Evolutionary conservation across 1,284 basidiomycete species (phyloP), one percentile per base, ranked within the genome.

Genomic region (Microbotryum scabiosae): DNA sequence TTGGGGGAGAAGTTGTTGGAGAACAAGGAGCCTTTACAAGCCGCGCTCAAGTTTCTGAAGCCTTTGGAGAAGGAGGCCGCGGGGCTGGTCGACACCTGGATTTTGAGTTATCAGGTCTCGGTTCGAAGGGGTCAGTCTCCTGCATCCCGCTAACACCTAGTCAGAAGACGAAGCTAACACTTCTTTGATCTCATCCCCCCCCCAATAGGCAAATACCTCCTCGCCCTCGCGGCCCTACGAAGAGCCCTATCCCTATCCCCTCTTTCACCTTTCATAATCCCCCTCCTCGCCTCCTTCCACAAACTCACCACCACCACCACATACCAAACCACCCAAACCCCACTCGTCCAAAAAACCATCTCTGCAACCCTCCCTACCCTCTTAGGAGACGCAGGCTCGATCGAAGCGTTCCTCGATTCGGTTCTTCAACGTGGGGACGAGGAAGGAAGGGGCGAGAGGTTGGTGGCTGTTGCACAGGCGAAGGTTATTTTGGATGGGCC

Each of bases 51-150:
- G 71, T 75, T 88, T 28, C 77, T 97, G 32, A 77, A 78, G n/a
- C 86, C 86, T 2, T 75, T 97, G 14, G 79, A 81, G 21, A 77
- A 76, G 3, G 76, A 84, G 32, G 80, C 80, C 1, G 73, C 76
- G 18, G 73, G 79, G 1, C 78, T 83, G 55, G 74, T 88, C 9
- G 84, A 88, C 46, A 84, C 84, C 6, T 93, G 90, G 86, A 74
- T 84, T 49, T 79, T 80, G 0, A 79, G 81, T 2, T 96, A 89
- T 72, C 90, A 97, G 71, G 85, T 97, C 28, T 84, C 87, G 26
- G 75, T 88, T 23, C 79, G 90, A 56, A 79, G 86, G 73, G 82
- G 88, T 90, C 70, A 71, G 25, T 50, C 45, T 32, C 28, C 43
- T 28, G n/a, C 47, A 26, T 28, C 26, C 14, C 32, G 26, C 6